Base-by-base conservation (phyloP, 495 filamentous ascomycete species). In the Penicillium silybi region DNA sequence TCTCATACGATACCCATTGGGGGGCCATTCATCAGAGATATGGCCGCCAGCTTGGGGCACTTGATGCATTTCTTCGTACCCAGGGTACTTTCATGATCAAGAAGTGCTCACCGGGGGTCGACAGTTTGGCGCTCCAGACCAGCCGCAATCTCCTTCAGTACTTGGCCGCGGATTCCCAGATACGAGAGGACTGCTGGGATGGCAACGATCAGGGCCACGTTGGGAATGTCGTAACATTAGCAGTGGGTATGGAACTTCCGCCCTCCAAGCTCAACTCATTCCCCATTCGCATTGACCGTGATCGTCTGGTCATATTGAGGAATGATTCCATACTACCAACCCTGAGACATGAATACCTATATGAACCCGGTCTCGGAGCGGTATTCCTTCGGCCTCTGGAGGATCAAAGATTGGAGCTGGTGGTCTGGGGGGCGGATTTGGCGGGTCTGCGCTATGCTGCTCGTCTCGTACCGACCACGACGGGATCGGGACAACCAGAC, bases 131-230 rank as follows among this genome's bases (percentile, higher is more conserved):
- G 1, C 58, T 80, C 10, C 81, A 83, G 48, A 69, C 82, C n/a
- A 74, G 80, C 19, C 73, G 80, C 32, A 85, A 84, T 53, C 66
- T 84, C 2, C 71, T 74, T 50, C 82, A 84, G 54, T 84, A 83
- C 54, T 83, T 79, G 64, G 68, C 61, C 53, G 81, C 80, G 27
- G 81, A 83, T 61, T 65, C 78, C n/a, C 62, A 69, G 27, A 74
- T 83, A 34, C 38, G 48, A 57, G 69, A 50, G 64, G 2, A 19
- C 15, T 48, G 35, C 35, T 48, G n/a, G 9, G 16, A 20, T n/a
- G 34, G 26, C 23, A 16, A 4, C 8, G 19, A 6, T 2, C 22
- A 15, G 8, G 3, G 13, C 23, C 16, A 48, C 11, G 7, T 22
- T 40, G 35, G 46, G 2, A 48, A 48, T n/a, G 20, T 40, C 7